phyloP scores from a whole-genome alignment of 1,284 basidiomycete species.

The Ustilago bromivora region DNA sequence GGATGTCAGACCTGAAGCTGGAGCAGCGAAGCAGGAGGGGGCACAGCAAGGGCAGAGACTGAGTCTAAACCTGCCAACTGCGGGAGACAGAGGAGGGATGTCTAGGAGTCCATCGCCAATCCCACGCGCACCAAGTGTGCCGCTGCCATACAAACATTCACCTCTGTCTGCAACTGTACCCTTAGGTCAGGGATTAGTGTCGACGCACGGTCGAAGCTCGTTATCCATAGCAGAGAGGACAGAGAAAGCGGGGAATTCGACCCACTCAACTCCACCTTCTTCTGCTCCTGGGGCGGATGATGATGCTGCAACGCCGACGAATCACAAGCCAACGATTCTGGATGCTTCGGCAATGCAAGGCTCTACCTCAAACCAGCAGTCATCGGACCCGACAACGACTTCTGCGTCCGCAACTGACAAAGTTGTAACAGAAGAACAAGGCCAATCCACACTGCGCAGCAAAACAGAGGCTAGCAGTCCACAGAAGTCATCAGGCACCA shows the following conservation, averaged over 20 bases:
- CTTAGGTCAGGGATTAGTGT: constrained; percentile 11
- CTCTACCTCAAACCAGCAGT: not conserved
- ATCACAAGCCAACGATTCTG: not conserved
- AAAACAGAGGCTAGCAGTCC: not conserved
- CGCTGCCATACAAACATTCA: constrained; percentile 37
- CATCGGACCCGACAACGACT: not conserved
- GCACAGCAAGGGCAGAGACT: not conserved
- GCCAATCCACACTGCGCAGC: not conserved
- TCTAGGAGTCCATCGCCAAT: constrained; percentile 25
- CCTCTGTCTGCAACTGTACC: constrained; percentile 6
- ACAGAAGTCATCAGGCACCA: not conserved
- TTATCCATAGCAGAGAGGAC: not conserved
- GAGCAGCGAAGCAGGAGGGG: not conserved
- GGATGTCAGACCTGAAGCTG: not conserved
- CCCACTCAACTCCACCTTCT: constrained; percentile 13
- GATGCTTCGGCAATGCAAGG: not conserved
- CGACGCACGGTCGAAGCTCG: constrained; percentile 19
- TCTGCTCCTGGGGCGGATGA: constrained; percentile 15
- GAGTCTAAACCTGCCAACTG: not conserved
- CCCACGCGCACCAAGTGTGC: constrained; percentile 15
- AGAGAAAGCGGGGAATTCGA: not conserved
- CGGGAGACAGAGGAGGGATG: not conserved
- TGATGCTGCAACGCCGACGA: not conserved
- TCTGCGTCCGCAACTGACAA: not conserved
- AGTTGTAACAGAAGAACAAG: not conserved